phyloP scores from a whole-genome alignment of 2,329 filamentous ascomycete species.

The Fusarium clavum region DNA sequence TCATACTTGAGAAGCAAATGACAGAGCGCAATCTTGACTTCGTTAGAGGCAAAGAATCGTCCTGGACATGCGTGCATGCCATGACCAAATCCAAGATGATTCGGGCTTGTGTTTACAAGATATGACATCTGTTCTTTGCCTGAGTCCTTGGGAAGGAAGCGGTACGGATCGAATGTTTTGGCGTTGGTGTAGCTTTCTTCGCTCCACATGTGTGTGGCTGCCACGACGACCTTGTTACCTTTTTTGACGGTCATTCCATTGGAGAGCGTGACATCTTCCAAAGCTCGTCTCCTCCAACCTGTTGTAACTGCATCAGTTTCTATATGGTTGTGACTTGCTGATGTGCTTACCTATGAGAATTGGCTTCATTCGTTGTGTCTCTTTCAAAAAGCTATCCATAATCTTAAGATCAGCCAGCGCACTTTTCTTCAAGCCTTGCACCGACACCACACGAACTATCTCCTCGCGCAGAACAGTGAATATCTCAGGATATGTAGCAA shows the following conservation, averaged over 20 bases:
- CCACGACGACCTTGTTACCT: not conserved
- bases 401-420: slow-evolving; percentile 58
- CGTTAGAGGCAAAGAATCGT: slow-evolving; percentile 64
- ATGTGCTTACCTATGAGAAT: slow-evolving; percentile 50
- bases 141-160: slow-evolving; percentile 57
- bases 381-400: slow-evolving; percentile 63
- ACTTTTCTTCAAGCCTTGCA: slow-evolving; percentile 57
- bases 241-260: slow-evolving; percentile 9
- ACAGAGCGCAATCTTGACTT: slow-evolving; percentile 63
- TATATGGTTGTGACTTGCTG: rapidly evolving
- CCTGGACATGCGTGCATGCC: slow-evolving; percentile 65
- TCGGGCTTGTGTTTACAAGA: slow-evolving; percentile 62
- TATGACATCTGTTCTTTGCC: slow-evolving; percentile 47
- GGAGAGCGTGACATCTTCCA: not conserved
- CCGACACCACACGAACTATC: slow-evolving; percentile 32
- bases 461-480: slow-evolving; percentile 58
- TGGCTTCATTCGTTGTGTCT: slow-evolving; percentile 60
- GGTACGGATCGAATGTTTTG: slow-evolving; percentile 57
- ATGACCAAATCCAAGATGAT: slow-evolving; percentile 64
- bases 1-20: slow-evolving; percentile 64
- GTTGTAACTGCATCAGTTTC: rapidly evolving
- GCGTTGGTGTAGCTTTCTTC: not conserved
- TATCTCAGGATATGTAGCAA: slow-evolving; percentile 56
- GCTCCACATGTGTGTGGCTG: not conserved
- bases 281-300: not conserved